phyloP scores from a whole-genome alignment of 164 flowering plant species.

The Magnolia sinica region DNA sequence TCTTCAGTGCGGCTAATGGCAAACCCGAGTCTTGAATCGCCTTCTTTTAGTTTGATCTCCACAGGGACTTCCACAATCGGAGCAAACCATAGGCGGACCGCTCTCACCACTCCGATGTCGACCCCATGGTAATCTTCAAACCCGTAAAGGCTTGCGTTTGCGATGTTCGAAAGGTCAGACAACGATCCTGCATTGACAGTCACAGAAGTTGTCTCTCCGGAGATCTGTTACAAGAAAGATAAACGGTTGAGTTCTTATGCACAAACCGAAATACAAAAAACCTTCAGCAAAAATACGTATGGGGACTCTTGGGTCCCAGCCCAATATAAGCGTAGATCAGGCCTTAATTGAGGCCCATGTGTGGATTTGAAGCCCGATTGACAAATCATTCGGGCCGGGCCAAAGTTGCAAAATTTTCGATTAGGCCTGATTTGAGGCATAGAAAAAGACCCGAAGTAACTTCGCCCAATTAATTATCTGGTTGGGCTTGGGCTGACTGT shows the following conservation, averaged over 20 bases:
- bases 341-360: too few species aligned
- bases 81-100: slow-evolving; percentile 91
- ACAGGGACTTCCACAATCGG: slow-evolving; percentile 63
- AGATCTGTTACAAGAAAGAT: slow-evolving; percentile 43
- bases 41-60: slow-evolving; percentile 64
- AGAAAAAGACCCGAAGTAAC: too few species aligned
- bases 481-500: too few species aligned
- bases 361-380: too few species aligned
- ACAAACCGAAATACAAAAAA: neutral
- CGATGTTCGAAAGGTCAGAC: slow-evolving; percentile 72
- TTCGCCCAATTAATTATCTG: too few species aligned
- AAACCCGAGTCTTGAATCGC: slow-evolving; percentile 78
- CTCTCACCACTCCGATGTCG: slow-evolving; percentile 91
- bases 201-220: slow-evolving; percentile 88
- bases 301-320: too few species aligned
- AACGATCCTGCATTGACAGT: slow-evolving; percentile 80
- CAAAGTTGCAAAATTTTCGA: too few species aligned
- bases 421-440: too few species aligned
- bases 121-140: slow-evolving; percentile 98
- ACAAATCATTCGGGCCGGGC: too few species aligned
- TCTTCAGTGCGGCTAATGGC: slow-evolving; percentile 94
- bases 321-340: too few species aligned
- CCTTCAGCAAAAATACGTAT: too few species aligned
- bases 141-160: slow-evolving; percentile 80
- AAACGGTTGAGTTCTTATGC: neutral